Percentiles rank a stretch among this genome's conserved stretches.
phyloP scores from a whole-genome alignment of 164 flowering plant genomes.

The Piper longum region DNA sequence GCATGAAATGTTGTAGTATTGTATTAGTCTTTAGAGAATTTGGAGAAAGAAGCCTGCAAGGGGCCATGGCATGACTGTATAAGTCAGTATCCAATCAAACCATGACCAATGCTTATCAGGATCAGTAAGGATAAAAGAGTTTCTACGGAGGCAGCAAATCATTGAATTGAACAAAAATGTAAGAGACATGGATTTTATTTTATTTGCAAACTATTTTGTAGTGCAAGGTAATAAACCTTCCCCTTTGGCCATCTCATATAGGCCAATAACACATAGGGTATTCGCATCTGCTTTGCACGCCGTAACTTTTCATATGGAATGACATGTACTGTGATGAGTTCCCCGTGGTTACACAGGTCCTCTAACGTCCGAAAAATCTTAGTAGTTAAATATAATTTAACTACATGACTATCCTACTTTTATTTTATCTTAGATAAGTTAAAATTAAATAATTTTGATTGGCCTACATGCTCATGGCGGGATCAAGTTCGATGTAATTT shows the following conservation, averaged over 20 bases:
- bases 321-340: slow-evolving; percentile 70
- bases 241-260: slow-evolving; percentile 74
- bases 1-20: slow-evolving; percentile 37
- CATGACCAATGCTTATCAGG: no score
- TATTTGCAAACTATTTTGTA: not conserved
- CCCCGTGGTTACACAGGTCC: slow-evolving; percentile 91
- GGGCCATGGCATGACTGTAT: slow-evolving; percentile 51
- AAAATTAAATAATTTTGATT: no score
- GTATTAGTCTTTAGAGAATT: slow-evolving; percentile 31
- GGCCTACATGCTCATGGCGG: no score
- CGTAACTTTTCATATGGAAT: slow-evolving; percentile 71
- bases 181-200: no score
- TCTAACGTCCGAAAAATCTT: no score
- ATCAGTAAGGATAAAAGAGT: no score
- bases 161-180: no score
- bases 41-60: slow-evolving; percentile 17
- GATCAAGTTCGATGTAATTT: no score
- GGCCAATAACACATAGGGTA: slow-evolving; percentile 50
- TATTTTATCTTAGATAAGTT: no score
- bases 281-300: slow-evolving; percentile 75
- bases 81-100: slow-evolving; percentile 32
- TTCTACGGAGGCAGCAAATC: no score
- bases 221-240: slow-evolving; percentile 33
- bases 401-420: no score
- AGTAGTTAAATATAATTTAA: no score